These are phyloP conservation scores for Boletus smithii DNA, from an alignment of 1,284 basidiomycete species.

Conservation along the genomic window DNA sequence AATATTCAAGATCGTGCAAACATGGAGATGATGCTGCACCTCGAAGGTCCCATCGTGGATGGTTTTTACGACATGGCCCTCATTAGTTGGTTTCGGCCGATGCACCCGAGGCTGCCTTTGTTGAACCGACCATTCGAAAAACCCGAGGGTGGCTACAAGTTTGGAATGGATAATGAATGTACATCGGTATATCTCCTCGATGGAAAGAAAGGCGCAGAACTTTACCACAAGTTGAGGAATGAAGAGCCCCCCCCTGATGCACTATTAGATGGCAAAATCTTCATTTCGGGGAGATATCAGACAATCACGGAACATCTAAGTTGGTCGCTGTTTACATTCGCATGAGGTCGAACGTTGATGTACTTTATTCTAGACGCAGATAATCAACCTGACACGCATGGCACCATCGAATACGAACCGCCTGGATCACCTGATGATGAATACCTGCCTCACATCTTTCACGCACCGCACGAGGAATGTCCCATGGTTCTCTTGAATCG, in stretches of 20 bases:
- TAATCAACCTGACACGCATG: conserved; percentile 35
- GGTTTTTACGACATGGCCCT: conserved; percentile 74
- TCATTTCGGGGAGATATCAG: conserved; percentile 33
- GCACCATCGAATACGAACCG: conserved; percentile 30
- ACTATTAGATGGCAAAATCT: conserved; percentile 13
- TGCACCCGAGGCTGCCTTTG: conserved; percentile 58
- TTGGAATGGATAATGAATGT: conserved; percentile 49
- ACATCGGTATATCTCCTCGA: conserved; percentile 31
- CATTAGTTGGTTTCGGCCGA: conserved; percentile 58
- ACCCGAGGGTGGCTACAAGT: conserved; percentile 39
- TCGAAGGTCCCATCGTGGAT: conserved; percentile 70
- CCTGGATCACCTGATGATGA: conserved; percentile 32
- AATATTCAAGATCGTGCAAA: conserved; percentile 74
- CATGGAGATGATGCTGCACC: conserved; percentile 64
- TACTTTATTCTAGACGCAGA: conserved; percentile 31
- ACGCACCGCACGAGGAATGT: conserved; percentile 57
- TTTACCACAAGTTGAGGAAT: conserved; percentile 21
- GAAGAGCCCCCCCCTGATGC: conserved; percentile 15
- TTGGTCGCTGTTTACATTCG: conserved; percentile 11
- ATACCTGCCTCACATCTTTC: conserved; percentile 46
- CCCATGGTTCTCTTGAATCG: conserved; percentile 76
- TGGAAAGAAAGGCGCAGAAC: conserved; percentile 28
- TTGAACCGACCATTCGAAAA: conserved; percentile 29
- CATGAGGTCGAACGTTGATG: conserved; percentile 9
- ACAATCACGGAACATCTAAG: conserved; percentile 38